Evolutionary conservation across 345 rosid species (phyloP), one percentile per base, ranked within the genome.

Genomic region (Trapa bicornis): DNA sequence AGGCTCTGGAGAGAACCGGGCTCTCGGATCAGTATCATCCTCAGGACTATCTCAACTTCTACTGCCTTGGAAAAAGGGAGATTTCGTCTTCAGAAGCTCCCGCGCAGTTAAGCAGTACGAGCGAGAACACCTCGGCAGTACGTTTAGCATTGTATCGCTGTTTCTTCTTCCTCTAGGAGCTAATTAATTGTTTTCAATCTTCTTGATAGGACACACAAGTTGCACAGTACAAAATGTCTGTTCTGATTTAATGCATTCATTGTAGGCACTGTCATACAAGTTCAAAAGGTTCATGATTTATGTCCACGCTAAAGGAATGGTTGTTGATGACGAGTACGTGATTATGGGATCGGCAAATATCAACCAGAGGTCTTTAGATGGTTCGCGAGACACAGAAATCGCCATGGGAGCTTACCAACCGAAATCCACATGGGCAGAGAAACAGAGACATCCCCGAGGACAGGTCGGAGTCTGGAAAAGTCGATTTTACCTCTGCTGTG

Each of bases 331-430:
- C 70, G 94, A 85, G 69, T 84, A 81, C 67, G 86, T 85, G 67
- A 60, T 88, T 38, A 68, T 88, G 47, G 91, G 91, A 73, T 88
- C 87, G 0, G 91, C 91, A 38, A 88, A 88, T 72, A 84, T 88
- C 57, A 88, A 88, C 74, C 95, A 88, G 75, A 81, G 95, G 77
- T 88, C 95, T 32, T 62, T 88, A 57, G 95, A 86, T 57, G 95
- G 95, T 73, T 81, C 95, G 53, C 80, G 95, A 65, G 95, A 88
- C 75, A 88, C 86, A 0, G 89, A 88, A 72, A 86, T 88, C 15
- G 89, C 87, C 2, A 86, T 84, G 83, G 95, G 95, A 12, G 86
- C 89, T 42, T 84, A 86, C 70, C 91, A 88, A 47, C 87, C 89
- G 4, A 70, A 70, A 1, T 75, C 78, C 48, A 84, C 95, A n/a